Percentiles rank a stretch among this genome's conserved stretches.
Evolutionary conservation across 2,329 filamentous ascomycete genomes (phyloP).

Genomic region (Zalaria sp.): DNA sequence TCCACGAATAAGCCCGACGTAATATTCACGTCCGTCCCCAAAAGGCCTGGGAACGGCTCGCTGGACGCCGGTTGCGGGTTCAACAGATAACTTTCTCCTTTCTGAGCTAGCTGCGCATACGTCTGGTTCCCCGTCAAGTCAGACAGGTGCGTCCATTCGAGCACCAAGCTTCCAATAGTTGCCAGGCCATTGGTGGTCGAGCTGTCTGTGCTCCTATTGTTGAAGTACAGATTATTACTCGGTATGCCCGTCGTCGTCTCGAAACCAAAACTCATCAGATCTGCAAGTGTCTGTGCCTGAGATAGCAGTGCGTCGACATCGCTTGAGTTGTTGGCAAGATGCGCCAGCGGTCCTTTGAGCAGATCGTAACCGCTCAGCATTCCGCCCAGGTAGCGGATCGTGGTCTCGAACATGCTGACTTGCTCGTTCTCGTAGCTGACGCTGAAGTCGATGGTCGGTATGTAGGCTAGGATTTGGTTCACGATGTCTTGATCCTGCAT

Average conservation of each 20-base stretch:
- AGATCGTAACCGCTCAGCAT: conserved; percentile 66
- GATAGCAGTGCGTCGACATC: conserved; percentile 46
- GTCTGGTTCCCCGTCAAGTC: conserved; percentile 55
- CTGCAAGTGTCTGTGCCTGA: conserved; percentile 56
- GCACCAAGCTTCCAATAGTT: conserved; percentile 60
- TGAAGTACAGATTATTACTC: conserved; percentile 51
- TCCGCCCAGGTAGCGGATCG: conserved; percentile 74
- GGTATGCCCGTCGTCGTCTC: conserved; percentile 63
- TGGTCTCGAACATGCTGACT: conserved; percentile 79
- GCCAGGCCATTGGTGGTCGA: conserved; percentile 55
- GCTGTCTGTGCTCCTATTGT: conserved; percentile 31
- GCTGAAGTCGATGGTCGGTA: conserved; percentile 58
- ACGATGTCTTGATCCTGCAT: conserved; percentile 59
- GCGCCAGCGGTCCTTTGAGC: conserved; percentile 49
- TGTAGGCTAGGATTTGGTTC: conserved; percentile 54
- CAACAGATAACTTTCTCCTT: conserved; percentile 56
- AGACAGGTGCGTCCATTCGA: conserved; percentile 73
- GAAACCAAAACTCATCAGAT: conserved; percentile 65
- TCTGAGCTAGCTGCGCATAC: conserved; percentile 54
- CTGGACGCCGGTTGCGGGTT: conserved; percentile 45
- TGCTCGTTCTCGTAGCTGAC: conserved; percentile 30
- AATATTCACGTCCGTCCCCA: conserved; percentile 55
- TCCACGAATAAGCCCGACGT: conserved; percentile 53
- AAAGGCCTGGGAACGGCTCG: conserved; percentile 64
- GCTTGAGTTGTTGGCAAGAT: conserved; percentile 31